Evolutionary conservation across 2,329 filamentous ascomycete species (phyloP).

Genomic region (Neodidymelliopsis sp.): DNA sequence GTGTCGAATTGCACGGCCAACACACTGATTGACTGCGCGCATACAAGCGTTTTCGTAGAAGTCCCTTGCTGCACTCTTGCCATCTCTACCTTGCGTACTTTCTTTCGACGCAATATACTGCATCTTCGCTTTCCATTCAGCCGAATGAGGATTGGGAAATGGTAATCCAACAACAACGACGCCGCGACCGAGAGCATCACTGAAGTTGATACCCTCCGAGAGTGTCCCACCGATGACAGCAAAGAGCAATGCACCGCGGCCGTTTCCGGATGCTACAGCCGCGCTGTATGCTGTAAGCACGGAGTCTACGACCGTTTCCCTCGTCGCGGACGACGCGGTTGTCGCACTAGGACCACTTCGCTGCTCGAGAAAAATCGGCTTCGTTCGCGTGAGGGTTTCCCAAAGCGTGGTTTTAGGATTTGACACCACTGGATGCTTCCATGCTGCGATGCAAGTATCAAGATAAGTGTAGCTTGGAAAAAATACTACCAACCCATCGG

Average conservation of each 20-base stretch:
- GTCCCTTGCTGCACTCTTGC: conserved; percentile 66
- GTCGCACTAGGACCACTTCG: conserved; percentile 49
- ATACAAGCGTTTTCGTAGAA: conserved; percentile 97
- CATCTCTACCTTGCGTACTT: conserved; percentile 46
- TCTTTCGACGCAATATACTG: conserved; percentile 78
- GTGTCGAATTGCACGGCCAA: conserved; percentile 91
- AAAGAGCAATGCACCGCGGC: conserved; percentile 78
- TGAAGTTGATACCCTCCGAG: conserved; percentile 98
- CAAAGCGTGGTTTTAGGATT: conserved; percentile 50
- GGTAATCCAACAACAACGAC: conserved; percentile 92
- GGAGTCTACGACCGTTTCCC: conserved; percentile 66
- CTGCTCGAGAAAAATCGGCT: conserved; percentile 57
- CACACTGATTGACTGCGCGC: conserved; percentile 95
- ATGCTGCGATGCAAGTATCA: conserved; percentile 66
- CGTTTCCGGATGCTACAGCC: conserved; percentile 62
- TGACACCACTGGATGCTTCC: conserved; percentile 44
- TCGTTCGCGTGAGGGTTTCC: conserved; percentile 65
- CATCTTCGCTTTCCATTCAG: conserved; percentile 92
- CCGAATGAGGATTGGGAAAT: conserved; percentile 87
- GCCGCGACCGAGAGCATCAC: conserved; percentile 84
- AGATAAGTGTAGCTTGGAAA: conserved; percentile 96
- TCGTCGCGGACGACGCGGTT: conserved; percentile 64
- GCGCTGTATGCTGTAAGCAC: conserved; percentile 76
- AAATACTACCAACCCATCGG: conserved; percentile 91
- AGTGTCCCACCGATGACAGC: conserved; percentile 94